A percentile compares a stretch with the other conserved stretches of the same genome.
Evolutionary conservation across 768 basidiomycete genomes (phyloP).

Genomic region (Tulasnella sp.): DNA sequence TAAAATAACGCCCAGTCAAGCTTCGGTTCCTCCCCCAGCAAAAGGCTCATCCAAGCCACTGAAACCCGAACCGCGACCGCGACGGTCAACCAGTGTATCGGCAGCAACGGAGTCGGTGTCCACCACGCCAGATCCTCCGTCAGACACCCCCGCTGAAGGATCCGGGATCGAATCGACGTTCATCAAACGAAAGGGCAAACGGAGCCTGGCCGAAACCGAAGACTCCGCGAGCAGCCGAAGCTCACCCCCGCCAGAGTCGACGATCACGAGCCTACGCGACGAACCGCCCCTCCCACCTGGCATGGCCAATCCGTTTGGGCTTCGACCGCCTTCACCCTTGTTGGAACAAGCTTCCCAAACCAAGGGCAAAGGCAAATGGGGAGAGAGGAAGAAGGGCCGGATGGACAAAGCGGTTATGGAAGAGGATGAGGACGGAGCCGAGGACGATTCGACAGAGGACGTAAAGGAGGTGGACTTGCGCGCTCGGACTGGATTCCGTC

Average conservation of each 20-base stretch:
- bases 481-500: neutral
- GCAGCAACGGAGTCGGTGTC: neutral
- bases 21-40: neutral
- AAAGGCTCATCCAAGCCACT: neutral
- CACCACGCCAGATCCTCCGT: neutral
- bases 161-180: neutral
- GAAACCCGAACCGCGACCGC: neutral
- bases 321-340: conserved; percentile 22
- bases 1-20: neutral
- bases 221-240: neutral
- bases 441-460: neutral
- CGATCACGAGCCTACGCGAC: neutral
- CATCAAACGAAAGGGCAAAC: neutral
- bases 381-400: conserved; percentile 23
- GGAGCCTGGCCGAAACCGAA: neutral
- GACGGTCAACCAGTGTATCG: neutral
- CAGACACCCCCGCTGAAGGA: neutral
- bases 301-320: conserved; percentile 13
- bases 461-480: conserved; percentile 19
- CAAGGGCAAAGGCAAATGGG: conserved; percentile 26
- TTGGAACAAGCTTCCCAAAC: neutral
- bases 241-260: neutral
- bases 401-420: conserved; percentile 12
- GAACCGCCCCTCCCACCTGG: neutral
- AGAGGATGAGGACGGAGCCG: conserved; percentile 5